phyloP scores from a whole-genome alignment of 2,329 filamentous ascomycete genomes.

The Apiospora koreana region DNA sequence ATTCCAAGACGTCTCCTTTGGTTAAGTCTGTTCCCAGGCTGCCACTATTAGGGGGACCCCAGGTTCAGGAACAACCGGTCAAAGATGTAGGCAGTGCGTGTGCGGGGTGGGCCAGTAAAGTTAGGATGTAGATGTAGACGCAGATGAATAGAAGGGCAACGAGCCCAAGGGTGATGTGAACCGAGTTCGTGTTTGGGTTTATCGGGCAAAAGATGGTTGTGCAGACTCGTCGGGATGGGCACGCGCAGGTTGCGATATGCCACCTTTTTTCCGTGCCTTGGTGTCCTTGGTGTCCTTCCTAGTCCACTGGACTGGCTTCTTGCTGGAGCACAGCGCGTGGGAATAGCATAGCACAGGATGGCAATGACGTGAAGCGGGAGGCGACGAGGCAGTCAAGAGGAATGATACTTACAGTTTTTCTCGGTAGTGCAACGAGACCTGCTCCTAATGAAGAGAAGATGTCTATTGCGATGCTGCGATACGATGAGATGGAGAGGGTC shows the following conservation, averaged over 20 bases:
- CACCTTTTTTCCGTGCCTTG: background rate
- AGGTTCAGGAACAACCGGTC: conserved; percentile 3
- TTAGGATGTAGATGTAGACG: background rate
- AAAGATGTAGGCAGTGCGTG: background rate
- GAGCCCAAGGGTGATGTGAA: background rate
- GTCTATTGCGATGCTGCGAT: conserved; percentile 27
- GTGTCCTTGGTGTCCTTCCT: background rate
- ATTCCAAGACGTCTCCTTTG: conserved; percentile 11
- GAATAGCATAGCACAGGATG: background rate
- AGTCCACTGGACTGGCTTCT: conserved; percentile 1
- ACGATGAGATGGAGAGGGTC: conserved; percentile 16
- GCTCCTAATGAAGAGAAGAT: conserved; percentile 35
- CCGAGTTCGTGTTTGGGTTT: conserved; percentile 1
- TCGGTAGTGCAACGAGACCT: conserved; percentile 34
- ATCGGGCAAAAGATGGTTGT: background rate
- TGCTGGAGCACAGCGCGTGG: conserved; percentile 7
- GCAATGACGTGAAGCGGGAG: background rate
- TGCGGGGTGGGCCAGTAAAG: conserved; percentile 1
- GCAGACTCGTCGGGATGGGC: conserved; percentile 2
- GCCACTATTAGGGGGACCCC: conserved; percentile 9
- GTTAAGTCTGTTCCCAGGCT: conserved; percentile 15
- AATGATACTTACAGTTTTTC: background rate
- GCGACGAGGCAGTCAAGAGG: background rate
- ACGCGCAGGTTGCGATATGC: conserved; percentile 4
- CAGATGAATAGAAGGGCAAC: background rate